phyloP scores from a whole-genome alignment of 495 filamentous ascomycete genomes.

The Daldinia loculata region DNA sequence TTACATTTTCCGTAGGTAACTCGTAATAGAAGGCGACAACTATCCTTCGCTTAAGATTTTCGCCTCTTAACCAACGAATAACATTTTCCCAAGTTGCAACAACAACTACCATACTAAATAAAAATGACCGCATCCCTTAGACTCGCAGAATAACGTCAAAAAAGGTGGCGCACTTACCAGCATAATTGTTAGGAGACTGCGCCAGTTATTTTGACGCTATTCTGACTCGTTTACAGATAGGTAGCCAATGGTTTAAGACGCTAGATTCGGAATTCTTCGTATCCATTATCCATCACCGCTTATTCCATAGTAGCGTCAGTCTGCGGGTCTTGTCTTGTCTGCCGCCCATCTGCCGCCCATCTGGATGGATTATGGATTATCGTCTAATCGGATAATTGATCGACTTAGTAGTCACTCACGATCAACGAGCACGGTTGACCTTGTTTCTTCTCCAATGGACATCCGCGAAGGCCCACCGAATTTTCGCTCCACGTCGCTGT shows the following conservation, averaged over 20 bases:
- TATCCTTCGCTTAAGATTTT: background rate
- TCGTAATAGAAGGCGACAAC: background rate
- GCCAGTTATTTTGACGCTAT: too few relatives aligned
- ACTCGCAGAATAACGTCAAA: too few relatives aligned
- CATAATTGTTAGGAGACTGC: too few relatives aligned
- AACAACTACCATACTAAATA: background rate
- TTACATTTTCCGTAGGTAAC: background rate
- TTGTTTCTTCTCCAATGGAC: slow-evolving; percentile 36
- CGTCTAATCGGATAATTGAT: slow-evolving; percentile 7
- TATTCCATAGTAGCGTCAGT: slow-evolving; percentile 22
- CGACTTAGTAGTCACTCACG: slow-evolving; percentile 10
- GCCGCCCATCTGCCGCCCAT: slow-evolving; percentile 1
- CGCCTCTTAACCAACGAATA: slow-evolving; percentile 2
- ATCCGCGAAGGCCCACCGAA: slow-evolving; percentile 24
- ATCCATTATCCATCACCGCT: slow-evolving; percentile 28
- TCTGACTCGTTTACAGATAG: slow-evolving; percentile 4
- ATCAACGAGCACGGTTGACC: slow-evolving; percentile 14
- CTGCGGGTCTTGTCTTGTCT: slow-evolving; percentile 9
- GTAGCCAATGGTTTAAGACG: slow-evolving; percentile 8
- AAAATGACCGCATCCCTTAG: background rate
- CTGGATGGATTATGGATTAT: background rate
- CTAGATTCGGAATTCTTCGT: slow-evolving; percentile 25
- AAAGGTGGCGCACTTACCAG: too few relatives aligned
- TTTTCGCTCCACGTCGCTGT: slow-evolving; percentile 7
- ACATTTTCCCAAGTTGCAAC: background rate